Conservation (phyloP, 140 eudicot species). For the Senecio squalidus region DNA sequence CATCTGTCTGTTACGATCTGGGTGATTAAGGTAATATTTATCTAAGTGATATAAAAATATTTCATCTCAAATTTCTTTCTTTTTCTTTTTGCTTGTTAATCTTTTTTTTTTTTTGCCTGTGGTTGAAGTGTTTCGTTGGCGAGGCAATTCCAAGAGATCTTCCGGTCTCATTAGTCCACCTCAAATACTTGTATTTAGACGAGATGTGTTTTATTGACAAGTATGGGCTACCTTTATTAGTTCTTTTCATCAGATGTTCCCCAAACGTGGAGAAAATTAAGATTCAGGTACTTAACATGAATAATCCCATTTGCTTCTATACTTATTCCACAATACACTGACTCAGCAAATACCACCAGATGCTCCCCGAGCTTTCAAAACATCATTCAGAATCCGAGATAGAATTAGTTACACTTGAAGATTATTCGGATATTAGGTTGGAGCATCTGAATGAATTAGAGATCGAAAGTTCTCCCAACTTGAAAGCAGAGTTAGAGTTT, state of each 20-base stretch:
- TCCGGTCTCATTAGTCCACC: not conserved
- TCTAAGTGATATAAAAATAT: no score
- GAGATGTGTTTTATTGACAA: not conserved
- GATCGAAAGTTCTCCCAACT: not conserved
- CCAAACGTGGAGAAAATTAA: conserved; percentile 5
- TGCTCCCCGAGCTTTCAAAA: not conserved
- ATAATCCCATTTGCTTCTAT: not conserved
- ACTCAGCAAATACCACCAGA: not conserved
- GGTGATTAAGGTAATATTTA: conserved; percentile 6
- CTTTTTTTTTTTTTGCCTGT: not conserved
- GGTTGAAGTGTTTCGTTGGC: conserved; percentile 5
- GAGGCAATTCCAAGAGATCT: not conserved
- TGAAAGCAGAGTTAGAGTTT: not conserved
- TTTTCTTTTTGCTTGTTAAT: not conserved
- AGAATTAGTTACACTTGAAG: not conserved
- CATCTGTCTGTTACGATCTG: not conserved
- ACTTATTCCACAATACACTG: not conserved
- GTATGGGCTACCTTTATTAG: not conserved
- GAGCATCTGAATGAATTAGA: not conserved
- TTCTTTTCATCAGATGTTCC: not conserved
- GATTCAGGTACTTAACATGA: not conserved
- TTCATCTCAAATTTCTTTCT: no score
- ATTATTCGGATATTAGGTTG: not conserved
- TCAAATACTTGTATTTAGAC: not conserved
- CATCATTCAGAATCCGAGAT: not conserved